Percentiles rank a stretch among this genome's conserved stretches.
phyloP scores from a whole-genome alignment of 1,139 yeast genomes.

The Zygosaccharomyces sapae region DNA sequence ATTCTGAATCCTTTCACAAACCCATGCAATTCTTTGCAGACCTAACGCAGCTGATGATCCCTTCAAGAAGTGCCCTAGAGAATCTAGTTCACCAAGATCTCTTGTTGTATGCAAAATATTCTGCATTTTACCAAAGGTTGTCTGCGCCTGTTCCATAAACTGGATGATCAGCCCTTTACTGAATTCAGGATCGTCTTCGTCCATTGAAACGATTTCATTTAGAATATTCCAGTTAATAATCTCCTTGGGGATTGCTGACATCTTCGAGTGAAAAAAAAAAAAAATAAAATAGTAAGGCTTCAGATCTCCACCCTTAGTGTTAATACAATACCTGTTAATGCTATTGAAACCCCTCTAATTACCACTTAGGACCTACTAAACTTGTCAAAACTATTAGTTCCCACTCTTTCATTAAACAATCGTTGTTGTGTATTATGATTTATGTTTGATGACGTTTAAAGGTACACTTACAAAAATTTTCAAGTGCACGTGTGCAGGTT shows the following conservation, averaged over 20 bases:
- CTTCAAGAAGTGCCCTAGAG: conserved; percentile 86
- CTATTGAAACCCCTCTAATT: background rate
- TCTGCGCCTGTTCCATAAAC: conserved; percentile 83
- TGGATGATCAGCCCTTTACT: conserved; percentile 71
- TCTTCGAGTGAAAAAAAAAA: background rate
- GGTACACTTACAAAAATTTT: background rate
- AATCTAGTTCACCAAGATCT: conserved; percentile 60
- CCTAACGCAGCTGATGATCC: conserved; percentile 97
- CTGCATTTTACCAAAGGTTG: conserved; percentile 72
- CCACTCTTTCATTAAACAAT: background rate
- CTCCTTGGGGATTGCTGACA: conserved; percentile 42
- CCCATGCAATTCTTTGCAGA: conserved; percentile 68
- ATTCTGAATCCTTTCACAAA: conserved; percentile 91
- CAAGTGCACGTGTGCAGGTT: background rate
- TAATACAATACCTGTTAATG: background rate
- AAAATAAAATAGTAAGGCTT: no score
- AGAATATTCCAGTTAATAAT: conserved; percentile 86
- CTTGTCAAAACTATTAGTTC: background rate
- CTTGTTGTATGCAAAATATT: conserved; percentile 41
- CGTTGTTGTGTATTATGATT: background rate
- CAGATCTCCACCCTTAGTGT: background rate
- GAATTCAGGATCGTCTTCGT: conserved; percentile 81
- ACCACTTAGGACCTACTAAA: background rate
- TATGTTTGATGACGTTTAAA: background rate
- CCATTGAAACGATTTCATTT: conserved; percentile 87